Base-by-base conservation (phyloP, 225 moss, liverwort and hornwort species). In the Antitrichia curtipendula region DNA sequence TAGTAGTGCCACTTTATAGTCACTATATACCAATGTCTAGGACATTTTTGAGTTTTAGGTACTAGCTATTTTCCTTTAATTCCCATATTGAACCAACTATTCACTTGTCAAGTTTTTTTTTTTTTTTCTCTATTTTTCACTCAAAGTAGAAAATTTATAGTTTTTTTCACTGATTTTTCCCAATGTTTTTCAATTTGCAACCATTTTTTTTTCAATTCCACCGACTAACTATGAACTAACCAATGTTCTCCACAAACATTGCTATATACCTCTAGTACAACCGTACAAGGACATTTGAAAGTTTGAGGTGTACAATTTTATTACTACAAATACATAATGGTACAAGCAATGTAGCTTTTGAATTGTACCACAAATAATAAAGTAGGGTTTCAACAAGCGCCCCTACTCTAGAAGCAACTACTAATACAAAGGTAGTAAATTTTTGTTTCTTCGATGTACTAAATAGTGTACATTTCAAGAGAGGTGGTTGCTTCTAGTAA, bases 21-120 rank as follows among this genome's bases (percentile, higher is more conserved):
- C 12, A 49, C 6, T 12, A 32, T 20, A 49, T 19, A 43, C 10
- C 0, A 22, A 7, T 2, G 1, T 21, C 38, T n/a, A 4, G 8
- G 2, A 23, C 7, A 69, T 23, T 22, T 69, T 38, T 23, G 4
- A 38, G 4, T 23, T 40, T 38, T 38, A n/a, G n/a, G n/a, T n/a
- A 68, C 1, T 2, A 22, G 4, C 22, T n/a, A 12, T 21, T n/a
- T 22, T 38, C 2, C 2, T 38, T 10, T 36, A 20, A 22, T 21
- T 68, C 4, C 7, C 1, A 68, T 2, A 12, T 12, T 38, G 3
- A 68, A 38, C 3, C 2, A 6, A 4, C 21, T 38, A 22, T 12
- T n/a, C 22, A 68, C 38, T 21, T 68, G 4, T 1, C 0, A 0
- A 38, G 0, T 21, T 3, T 1, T 4, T 62, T 4, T 17, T 38